Conservation (phyloP, 495 filamentous ascomycete species). For the Cercophora sp. region DNA sequence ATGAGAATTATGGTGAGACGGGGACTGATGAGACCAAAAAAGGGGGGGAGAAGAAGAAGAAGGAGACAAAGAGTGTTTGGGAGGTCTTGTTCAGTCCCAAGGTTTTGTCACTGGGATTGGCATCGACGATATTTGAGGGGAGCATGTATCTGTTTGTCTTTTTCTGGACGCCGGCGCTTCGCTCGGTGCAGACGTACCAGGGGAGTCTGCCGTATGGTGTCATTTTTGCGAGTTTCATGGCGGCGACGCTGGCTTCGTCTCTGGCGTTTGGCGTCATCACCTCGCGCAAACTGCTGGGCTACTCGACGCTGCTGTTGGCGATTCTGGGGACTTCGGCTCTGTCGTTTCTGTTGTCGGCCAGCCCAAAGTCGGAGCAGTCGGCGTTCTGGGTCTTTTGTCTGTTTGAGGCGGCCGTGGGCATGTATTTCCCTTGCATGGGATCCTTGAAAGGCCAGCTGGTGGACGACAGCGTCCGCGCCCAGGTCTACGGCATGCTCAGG, state of each 20-base stretch:
- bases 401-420: constrained; percentile 50
- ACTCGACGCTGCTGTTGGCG: constrained; percentile 34
- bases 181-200: constrained; percentile 30
- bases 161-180: constrained; percentile 51
- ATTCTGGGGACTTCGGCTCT: constrained; percentile 32
- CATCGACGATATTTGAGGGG: constrained; percentile 52
- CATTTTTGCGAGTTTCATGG: constrained; percentile 58
- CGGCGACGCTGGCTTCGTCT: constrained; percentile 48
- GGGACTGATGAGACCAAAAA: constrained; percentile 6
- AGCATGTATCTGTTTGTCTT: constrained; percentile 60
- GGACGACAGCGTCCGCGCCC: constrained; percentile 45
- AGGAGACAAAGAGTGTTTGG: constrained; percentile 18
- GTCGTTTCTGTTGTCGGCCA: constrained; percentile 38
- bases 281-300: constrained; percentile 21
- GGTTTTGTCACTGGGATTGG: constrained; percentile 42
- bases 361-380: constrained; percentile 35
- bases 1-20: constrained; percentile 45
- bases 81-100: constrained; percentile 30
- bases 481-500: constrained; percentile 50
- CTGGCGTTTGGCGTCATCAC: constrained; percentile 40
- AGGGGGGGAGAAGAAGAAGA: constrained; percentile 2
- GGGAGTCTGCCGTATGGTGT: constrained; percentile 48
- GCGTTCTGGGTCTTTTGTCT: constrained; percentile 52
- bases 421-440: constrained; percentile 53
- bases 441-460: constrained; percentile 47